Base-by-base conservation (phyloP, 176 grass and related monocot genomes). In the Tillandsia fasciculata region DNA sequence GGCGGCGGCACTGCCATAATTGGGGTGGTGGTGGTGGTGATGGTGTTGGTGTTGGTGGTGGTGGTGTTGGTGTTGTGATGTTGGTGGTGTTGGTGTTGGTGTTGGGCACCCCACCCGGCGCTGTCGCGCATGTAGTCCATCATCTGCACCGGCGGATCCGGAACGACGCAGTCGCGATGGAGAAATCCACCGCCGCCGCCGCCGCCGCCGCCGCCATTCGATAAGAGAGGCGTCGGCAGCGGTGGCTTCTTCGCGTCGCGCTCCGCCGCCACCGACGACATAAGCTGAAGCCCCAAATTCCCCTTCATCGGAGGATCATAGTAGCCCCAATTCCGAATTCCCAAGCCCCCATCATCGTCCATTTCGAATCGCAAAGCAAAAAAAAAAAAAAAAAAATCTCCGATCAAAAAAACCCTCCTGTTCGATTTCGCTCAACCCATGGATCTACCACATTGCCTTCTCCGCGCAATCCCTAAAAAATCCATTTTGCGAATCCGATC, bases 251-350 rank as follows among this genome's bases (percentile, higher is more conserved):
- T 96, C 0, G 86, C 77, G 72, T 91, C 85, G 63, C 85, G 76
- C 10, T 86, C 85, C 3, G 78, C 11, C 1, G 87, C 50, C 12
- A 82, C 52, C 0, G 88, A 84, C 7, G 91, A 81, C 92, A 96
- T 96, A 12, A 91, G 86, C 80, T 91, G 88, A 53, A 96, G 69
- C 33, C 88, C 85, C 22, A 89, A 79, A 66, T 78, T 91, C 66
- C 80, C 72, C 84, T 96, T 96, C 20, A 84, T 68, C 0, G 70
- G 77, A 10, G 69, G 28, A 2, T 91, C 88, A n/a, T 91, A 96
- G 84, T 82, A 96, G 63, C 88, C 86, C 88, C 92, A 89, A 85
- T 89, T 88, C 81, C 83, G 83, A 53, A 91, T 81, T 26, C 88
- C 76, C 26, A 91, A 84, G 64, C 77, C 70, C 14, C 79, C 87